Evolutionary conservation across 2,329 filamentous ascomycete species (phyloP), one percentile per base, ranked within the genome.

Genomic region (Monosporascus sp.): DNA sequence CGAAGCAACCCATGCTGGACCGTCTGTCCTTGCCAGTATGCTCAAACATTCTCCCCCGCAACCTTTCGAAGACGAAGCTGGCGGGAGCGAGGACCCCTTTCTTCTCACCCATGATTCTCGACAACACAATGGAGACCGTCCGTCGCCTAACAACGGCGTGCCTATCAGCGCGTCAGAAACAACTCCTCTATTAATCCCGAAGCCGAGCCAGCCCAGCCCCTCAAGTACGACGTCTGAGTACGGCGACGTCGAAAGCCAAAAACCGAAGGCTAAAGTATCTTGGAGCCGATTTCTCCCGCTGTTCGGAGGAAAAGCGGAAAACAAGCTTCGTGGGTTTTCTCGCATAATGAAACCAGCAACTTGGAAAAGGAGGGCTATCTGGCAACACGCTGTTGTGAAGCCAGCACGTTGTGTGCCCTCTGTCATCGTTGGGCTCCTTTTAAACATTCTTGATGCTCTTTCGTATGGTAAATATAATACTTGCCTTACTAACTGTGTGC

Each of bases 361-460:
- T 22, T 97, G 92, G 89, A 78, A 93, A 67, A 77, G 76, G 53
- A 80, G 79, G 59, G 73, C 79, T 1, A 76, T 96, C 7, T 87
- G 85, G 78, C 70, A 82, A 40, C 80, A 81, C 45, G 79, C 78
- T 0, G 71, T 95, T 3, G 70, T 91, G 11, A 78, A 84, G 40
- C 90, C 91, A 1, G 74, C 83, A 19, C 84, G 83, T 48, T 88
- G 87, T 60, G 69, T 97, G 17, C 94, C 94, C 2, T 88, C 93
- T 3, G 93, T 97, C 1, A 81, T 96, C 60, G 83, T 99, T 1
- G 94, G 94, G 0, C 73, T 96, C 26, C 77, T 99, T 1, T 81
- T 99, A 19, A 99, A 99, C 62, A 87, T 99, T 46, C 77, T 99
- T 20, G 94, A 99, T 75, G 94, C 92, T 6, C 74, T 99, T 41